These are phyloP conservation scores for Fusarium sp. DNA, from an alignment of 2,329 filamentous ascomycete species.

Conservation along the genomic window DNA sequence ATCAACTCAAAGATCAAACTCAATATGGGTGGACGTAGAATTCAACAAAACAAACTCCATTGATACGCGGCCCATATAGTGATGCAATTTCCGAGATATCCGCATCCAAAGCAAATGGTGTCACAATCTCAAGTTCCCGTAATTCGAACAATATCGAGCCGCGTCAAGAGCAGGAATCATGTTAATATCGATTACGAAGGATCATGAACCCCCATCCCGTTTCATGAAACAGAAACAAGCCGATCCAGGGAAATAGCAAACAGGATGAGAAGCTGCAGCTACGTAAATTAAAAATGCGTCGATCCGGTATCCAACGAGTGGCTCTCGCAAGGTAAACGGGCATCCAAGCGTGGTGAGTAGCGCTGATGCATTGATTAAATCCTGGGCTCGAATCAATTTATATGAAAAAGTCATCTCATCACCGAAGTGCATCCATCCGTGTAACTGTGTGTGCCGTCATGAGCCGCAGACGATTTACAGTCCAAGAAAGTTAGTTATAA, in stretches of 20 bases:
- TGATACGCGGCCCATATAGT: neutral
- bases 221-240: conserved; percentile 38
- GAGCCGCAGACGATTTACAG: neutral
- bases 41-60: neutral
- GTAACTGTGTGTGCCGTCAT: neutral
- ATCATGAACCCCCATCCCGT: conserved; percentile 12
- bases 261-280: conserved; percentile 11
- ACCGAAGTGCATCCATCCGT: neutral
- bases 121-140: neutral
- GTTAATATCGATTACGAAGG: conserved; percentile 12
- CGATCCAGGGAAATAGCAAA: conserved; percentile 12
- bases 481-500: neutral
- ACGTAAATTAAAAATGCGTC: conserved; percentile 6
- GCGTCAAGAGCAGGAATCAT: neutral
- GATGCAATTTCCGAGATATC: conserved; percentile 6
- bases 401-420: conserved; percentile 14
- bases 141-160: neutral
- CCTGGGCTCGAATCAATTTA: conserved; percentile 25
- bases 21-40: neutral
- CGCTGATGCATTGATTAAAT: conserved; percentile 21
- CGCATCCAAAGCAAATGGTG: neutral
- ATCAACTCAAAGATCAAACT: neutral
- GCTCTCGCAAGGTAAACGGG: neutral
- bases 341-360: neutral
- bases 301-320: conserved; percentile 9